Conservation (phyloP, 2,329 filamentous ascomycete genomes). For the Talaromyces atroroseus region DNA sequence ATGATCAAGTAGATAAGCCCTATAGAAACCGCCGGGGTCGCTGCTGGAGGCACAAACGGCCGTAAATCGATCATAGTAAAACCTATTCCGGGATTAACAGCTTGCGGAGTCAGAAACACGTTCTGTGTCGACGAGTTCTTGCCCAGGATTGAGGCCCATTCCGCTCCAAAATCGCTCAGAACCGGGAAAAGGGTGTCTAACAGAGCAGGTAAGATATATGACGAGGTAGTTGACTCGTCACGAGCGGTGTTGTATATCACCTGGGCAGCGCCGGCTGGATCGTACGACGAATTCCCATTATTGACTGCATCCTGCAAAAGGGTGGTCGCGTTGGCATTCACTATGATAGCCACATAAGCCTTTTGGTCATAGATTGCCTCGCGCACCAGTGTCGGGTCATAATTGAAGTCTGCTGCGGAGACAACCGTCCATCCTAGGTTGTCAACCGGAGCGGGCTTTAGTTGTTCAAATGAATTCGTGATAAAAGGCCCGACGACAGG, state of each 20-base stretch:
- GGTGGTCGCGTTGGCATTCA: slow-evolving; percentile 58
- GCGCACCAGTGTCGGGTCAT: slow-evolving; percentile 53
- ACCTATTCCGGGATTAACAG: slow-evolving; percentile 51
- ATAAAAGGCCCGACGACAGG: slow-evolving; percentile 55
- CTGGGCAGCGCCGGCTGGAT: slow-evolving; percentile 55
- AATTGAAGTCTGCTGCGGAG: slow-evolving; percentile 47
- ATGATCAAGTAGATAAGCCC: slow-evolving; percentile 64
- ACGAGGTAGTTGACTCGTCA: slow-evolving; percentile 51
- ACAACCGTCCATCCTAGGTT: slow-evolving; percentile 49
- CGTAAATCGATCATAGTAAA: slow-evolving; percentile 55
- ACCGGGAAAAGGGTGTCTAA: slow-evolving; percentile 44
- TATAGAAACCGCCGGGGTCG: slow-evolving; percentile 56
- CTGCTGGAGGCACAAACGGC: slow-evolving; percentile 52
- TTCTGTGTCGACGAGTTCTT: slow-evolving; percentile 36
- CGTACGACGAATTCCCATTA: slow-evolving; percentile 54
- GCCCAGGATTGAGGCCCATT: slow-evolving; percentile 33
- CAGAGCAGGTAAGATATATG: slow-evolving; percentile 51
- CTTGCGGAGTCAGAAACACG: slow-evolving; percentile 42
- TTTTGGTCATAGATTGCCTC: slow-evolving; percentile 55
- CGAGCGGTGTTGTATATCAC: slow-evolving; percentile 52
- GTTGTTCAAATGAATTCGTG: slow-evolving; percentile 41
- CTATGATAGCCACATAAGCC: slow-evolving; percentile 56
- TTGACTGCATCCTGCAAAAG: slow-evolving; percentile 52
- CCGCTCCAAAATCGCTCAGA: slow-evolving; percentile 43
- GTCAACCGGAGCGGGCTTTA: slow-evolving; percentile 34